Evolutionary conservation across 352 stramenopile genomes (phyloP).

Genomic region (Pythium dissotocum): DNA sequence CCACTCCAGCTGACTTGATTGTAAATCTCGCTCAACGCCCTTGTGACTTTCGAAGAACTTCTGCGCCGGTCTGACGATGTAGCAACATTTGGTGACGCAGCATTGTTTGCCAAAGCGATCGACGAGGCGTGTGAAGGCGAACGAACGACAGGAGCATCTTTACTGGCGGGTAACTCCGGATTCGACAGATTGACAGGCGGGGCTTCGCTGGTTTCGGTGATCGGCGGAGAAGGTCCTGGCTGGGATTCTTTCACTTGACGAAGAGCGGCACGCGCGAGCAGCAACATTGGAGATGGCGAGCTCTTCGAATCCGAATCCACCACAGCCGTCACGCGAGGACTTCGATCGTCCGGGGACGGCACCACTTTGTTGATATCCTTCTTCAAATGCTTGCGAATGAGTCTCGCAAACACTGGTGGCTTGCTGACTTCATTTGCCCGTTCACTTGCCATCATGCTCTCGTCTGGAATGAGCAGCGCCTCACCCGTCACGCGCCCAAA

Average conservation of each 20-base stretch:
- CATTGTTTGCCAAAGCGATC: no score
- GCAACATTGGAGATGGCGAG: slow-evolving; percentile 1
- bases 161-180: no score
- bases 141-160: no score
- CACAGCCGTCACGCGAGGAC: background rate
- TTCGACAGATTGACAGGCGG: background rate
- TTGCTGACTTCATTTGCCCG: slow-evolving; percentile 9
- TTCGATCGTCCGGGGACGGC: slow-evolving; percentile 19
- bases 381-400: slow-evolving; percentile 56
- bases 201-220: background rate
- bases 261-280: background rate
- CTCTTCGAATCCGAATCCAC: background rate
- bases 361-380: slow-evolving; percentile 37
- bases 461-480: slow-evolving; percentile 25
- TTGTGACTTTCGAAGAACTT: slow-evolving; percentile 6
- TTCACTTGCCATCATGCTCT: slow-evolving; percentile 5
- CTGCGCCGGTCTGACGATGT: background rate
- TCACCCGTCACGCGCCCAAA: slow-evolving; percentile 35
- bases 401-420: slow-evolving; percentile 37
- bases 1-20: slow-evolving; percentile 17
- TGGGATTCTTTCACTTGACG: background rate
- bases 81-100: no score
- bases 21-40: slow-evolving; percentile 29
- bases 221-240: background rate
- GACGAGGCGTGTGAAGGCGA: no score